A percentile compares a stretch with the other conserved stretches of the same genome.
Evolutionary conservation across 371 early-diverging fungal species (phyloP).

Genomic region (Batkoa obscura): DNA sequence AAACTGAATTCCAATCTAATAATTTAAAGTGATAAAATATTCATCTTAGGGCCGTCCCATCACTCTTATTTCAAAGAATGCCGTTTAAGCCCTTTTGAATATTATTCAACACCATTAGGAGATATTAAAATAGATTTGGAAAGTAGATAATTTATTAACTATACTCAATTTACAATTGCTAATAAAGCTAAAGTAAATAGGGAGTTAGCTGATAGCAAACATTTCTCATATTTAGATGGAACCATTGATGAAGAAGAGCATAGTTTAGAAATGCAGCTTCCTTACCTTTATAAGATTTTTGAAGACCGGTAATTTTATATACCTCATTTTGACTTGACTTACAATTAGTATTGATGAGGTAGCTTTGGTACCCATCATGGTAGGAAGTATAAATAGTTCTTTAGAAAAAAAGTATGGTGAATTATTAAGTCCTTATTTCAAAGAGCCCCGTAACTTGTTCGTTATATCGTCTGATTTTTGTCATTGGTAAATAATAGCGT

Average conservation of each 20-base stretch:
- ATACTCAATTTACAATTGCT: neutral
- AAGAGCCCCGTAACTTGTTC: constrained; percentile 46
- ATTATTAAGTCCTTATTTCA: constrained; percentile 45
- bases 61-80: constrained; percentile 64
- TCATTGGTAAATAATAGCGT: constrained; percentile 46
- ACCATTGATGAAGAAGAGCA: constrained; percentile 78
- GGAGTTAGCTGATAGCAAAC: constrained; percentile 32
- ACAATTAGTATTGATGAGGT: constrained; percentile 24
- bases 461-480: constrained; percentile 90
- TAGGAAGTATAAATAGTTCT: constrained; percentile 39
- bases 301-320: constrained; percentile 21
- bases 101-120: constrained; percentile 77
- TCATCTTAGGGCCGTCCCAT: constrained; percentile 86
- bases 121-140: constrained; percentile 43
- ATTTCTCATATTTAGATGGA: constrained; percentile 39
- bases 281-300: constrained; percentile 61
- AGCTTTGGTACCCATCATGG: constrained; percentile 69
- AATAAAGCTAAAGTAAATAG: constrained; percentile 17
- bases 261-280: constrained; percentile 90
- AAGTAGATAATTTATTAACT: constrained; percentile 17
- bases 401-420: constrained; percentile 43
- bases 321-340: neutral
- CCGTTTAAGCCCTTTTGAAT: constrained; percentile 42
- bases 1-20: neutral
- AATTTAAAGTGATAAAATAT: constrained; percentile 45